Percentiles rank a stretch among this genome's conserved stretches.
Conservation (phyloP, 1,139 yeast species). For the Hyphopichia fennica region DNA sequence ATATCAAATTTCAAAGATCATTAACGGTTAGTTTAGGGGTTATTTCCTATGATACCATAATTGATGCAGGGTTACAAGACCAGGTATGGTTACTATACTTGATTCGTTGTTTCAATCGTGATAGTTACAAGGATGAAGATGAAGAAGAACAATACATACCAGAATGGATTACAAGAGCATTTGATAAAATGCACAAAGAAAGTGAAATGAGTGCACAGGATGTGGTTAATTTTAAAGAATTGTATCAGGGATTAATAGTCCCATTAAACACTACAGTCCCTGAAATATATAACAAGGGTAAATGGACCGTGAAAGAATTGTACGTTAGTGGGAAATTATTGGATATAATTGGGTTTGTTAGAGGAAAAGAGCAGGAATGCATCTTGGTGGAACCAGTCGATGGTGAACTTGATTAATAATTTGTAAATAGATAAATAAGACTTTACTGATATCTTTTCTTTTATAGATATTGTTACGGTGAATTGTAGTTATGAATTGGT, state of each 20-base stretch:
- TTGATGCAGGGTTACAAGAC: constrained; percentile 50
- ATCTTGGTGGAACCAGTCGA: constrained; percentile 43
- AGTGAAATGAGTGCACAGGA: constrained; percentile 49
- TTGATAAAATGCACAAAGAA: constrained; percentile 37
- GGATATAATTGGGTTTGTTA: constrained; percentile 57
- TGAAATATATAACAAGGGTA: constrained; percentile 58
- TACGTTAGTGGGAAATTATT: constrained; percentile 60
- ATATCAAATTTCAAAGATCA: constrained; percentile 54
- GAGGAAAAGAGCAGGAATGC: constrained; percentile 62
- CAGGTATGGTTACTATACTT: constrained; percentile 65
- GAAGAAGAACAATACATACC: constrained; percentile 44
- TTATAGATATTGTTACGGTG: no score
- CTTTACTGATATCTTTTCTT: no score
- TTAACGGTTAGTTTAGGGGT: constrained; percentile 59
- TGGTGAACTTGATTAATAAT: not conserved
- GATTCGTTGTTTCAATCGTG: constrained; percentile 55
- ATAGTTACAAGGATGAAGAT: constrained; percentile 26
- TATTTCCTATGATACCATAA: constrained; percentile 50
- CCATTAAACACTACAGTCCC: constrained; percentile 55
- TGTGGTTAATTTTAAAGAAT: constrained; percentile 51
- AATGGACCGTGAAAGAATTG: constrained; percentile 62
- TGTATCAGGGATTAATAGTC: constrained; percentile 59
- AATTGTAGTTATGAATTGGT: no score
- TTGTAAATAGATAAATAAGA: no score
- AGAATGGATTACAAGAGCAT: constrained; percentile 49